Base-by-base conservation (phyloP, 2,329 filamentous ascomycete genomes). In the Penicillium sp. region DNA sequence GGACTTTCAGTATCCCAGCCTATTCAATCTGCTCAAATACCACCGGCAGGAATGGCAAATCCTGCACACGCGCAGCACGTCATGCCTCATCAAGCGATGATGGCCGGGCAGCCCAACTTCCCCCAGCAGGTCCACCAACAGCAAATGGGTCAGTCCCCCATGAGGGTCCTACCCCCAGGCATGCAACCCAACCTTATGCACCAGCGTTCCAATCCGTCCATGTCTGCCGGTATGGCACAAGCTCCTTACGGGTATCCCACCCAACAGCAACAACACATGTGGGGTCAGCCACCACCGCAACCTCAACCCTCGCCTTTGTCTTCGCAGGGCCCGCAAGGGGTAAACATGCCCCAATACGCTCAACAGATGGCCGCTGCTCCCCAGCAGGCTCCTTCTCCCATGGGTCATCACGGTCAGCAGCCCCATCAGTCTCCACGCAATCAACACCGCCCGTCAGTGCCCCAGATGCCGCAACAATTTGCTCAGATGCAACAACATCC, bases 61-160 rank as follows among this genome's bases (percentile, higher is more conserved):
- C 59, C 68, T n/a, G 53, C 58, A 38, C 70, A 70, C 49, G 60
- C 68, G 44, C 67, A 70, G 49, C 64, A 64, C 16, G 65, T 74
- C 49, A 58, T 77, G 47, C 65, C 75, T 49, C 74, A 76, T 49
- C 75, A 76, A 59, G 57, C 74, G 34, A 74, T 80, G 65, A 74
- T 78, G 60, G 60, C 82, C 71, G 61, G 82, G 76, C 79, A 79
- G 56, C 79, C 63, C 56, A 65, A 83, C 1, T 95, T 91, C 72
- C 84, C 86, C 49, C 87, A 86, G 65, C 82, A 88, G 49, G 78
- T 86, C 46, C 85, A 89, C 66, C 81, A 86, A 33, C 88, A 88
- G 65, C 80, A 86, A 36, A 84, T 91, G 67, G 82, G 82, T 28
- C 88, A 90, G 68, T 86, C 89, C 23, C 85, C 85, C 23, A 85